A percentile compares a stretch with the other conserved stretches of the same genome.
These are phyloP conservation scores for Microsporum ferrugineum DNA, from an alignment of 2,329 filamentous ascomycete species.

Conservation along the genomic window DNA sequence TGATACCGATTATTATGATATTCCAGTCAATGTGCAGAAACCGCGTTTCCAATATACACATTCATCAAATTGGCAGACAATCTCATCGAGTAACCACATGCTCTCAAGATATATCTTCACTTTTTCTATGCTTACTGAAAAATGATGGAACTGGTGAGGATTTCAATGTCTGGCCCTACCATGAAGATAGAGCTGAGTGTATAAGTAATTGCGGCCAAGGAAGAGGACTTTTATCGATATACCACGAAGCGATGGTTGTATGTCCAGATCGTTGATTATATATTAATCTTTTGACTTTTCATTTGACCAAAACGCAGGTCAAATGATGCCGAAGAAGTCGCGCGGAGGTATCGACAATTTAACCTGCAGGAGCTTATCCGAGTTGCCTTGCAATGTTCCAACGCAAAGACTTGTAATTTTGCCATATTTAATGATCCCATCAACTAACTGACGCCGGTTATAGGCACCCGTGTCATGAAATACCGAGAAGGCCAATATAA, in stretches of 20 bases:
- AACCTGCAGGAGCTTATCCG: neutral
- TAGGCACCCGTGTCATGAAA: slow-evolving; percentile 16
- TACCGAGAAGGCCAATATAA: slow-evolving; percentile 25
- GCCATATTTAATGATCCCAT: too few relatives aligned
- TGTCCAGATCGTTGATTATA: neutral
- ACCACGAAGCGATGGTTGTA: slow-evolving; percentile 7
- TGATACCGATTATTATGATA: neutral
- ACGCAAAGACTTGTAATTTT: neutral
- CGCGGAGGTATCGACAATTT: slow-evolving; percentile 3
- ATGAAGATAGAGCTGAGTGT: neutral
- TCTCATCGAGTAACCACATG: neutral
- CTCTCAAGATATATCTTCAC: too few relatives aligned
- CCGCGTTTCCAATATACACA: neutral
- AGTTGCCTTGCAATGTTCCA: neutral
- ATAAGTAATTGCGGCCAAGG: neutral
- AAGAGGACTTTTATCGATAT: slow-evolving; percentile 10
- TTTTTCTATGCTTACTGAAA: too few relatives aligned
- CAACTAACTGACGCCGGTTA: neutral
- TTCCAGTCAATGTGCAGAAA: neutral
- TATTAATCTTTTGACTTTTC: neutral
- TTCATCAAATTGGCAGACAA: neutral
- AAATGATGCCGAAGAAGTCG: neutral
- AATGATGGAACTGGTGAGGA: too few relatives aligned
- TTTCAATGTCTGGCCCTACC: too few relatives aligned
- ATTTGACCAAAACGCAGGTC: neutral